These are phyloP conservation scores for Uronychia binucleata DNA, from an alignment of 73 alveolate species.

Conservation along the genomic window DNA sequence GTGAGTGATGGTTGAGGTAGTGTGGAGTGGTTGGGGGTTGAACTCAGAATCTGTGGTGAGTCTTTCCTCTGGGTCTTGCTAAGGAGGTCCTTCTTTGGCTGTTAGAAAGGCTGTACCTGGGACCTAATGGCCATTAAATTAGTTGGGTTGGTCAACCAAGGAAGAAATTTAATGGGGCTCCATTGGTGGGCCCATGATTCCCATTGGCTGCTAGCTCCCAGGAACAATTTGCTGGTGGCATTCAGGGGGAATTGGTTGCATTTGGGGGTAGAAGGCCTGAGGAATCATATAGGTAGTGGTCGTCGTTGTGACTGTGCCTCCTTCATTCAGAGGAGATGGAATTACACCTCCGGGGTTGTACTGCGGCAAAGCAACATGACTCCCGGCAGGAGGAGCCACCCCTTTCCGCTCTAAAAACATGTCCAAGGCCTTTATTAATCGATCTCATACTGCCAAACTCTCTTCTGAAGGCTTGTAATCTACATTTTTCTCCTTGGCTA, in stretches of 20 bases:
- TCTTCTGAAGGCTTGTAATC: slow-evolving; percentile 50
- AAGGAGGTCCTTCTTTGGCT: too few species aligned
- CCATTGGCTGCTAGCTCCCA: too few species aligned
- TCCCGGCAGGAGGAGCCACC: not conserved
- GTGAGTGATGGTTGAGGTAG: too few species aligned
- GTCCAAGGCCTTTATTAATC: not conserved
- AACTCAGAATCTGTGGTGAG: too few species aligned
- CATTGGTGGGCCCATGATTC: too few species aligned
- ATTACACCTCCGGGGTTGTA: not conserved
- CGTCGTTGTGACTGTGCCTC: not conserved
- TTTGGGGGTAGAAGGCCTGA: not conserved
- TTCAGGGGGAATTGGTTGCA: slow-evolving; percentile 1
- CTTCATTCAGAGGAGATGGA: not conserved
- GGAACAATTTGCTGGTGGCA: too few species aligned
- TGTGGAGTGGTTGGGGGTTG: too few species aligned
- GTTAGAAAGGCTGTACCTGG: too few species aligned
- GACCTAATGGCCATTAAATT: too few species aligned
- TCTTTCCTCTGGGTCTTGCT: too few species aligned
- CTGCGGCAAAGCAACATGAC: not conserved
- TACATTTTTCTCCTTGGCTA: slow-evolving; percentile 39
- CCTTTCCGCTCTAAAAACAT: not conserved
- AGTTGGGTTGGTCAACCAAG: too few species aligned
- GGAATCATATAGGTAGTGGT: not conserved
- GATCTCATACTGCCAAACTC: not conserved
- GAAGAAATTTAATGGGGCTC: too few species aligned